These are phyloP conservation scores for Penicillium hordei DNA, from an alignment of 2,329 filamentous ascomycete genomes.

Conservation along the genomic window DNA sequence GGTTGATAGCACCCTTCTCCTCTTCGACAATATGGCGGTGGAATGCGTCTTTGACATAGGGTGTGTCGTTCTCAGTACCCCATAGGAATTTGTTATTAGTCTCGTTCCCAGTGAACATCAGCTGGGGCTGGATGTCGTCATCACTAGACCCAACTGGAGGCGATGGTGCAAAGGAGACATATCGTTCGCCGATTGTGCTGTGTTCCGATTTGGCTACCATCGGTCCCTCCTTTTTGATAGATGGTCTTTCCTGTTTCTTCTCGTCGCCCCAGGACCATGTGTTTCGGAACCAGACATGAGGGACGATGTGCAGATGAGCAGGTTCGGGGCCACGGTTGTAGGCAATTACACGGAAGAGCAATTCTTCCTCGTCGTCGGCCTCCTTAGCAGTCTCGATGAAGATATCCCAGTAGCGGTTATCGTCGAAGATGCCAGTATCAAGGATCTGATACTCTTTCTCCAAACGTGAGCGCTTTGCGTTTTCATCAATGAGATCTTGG, in stretches of 20 bases:
- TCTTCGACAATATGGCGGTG: slow-evolving; percentile 82
- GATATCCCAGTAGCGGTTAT: slow-evolving; percentile 94
- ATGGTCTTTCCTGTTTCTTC: slow-evolving; percentile 71
- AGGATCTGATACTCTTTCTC: slow-evolving; percentile 90
- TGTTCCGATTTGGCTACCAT: slow-evolving; percentile 76
- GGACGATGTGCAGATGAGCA: slow-evolving; percentile 87
- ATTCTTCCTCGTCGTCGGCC: slow-evolving; percentile 82
- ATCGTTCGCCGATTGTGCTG: slow-evolving; percentile 75
- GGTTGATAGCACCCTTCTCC: slow-evolving; percentile 79
- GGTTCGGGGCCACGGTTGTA: slow-evolving; percentile 93
- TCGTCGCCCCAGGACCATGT: slow-evolving; percentile 95
- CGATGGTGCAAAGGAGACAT: slow-evolving; percentile 82
- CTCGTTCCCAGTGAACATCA: slow-evolving; percentile 95
- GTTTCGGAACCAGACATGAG: slow-evolving; percentile 95
- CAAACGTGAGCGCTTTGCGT: slow-evolving; percentile 70
- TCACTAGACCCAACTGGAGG: slow-evolving; percentile 77
- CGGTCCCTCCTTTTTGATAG: slow-evolving; percentile 65
- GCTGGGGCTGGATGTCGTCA: slow-evolving; percentile 77
- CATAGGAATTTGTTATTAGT: slow-evolving; percentile 82
- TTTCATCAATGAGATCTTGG: slow-evolving; percentile 80
- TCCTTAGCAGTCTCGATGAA: slow-evolving; percentile 97
- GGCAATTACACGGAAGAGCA: slow-evolving; percentile 90
- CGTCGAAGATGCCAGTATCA: slow-evolving; percentile 84
- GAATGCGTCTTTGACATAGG: slow-evolving; percentile 94
- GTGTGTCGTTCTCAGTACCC: slow-evolving; percentile 71